Evolutionary conservation across 352 stramenopile genomes (phyloP).

Genomic region (Phytophthora syringae): DNA sequence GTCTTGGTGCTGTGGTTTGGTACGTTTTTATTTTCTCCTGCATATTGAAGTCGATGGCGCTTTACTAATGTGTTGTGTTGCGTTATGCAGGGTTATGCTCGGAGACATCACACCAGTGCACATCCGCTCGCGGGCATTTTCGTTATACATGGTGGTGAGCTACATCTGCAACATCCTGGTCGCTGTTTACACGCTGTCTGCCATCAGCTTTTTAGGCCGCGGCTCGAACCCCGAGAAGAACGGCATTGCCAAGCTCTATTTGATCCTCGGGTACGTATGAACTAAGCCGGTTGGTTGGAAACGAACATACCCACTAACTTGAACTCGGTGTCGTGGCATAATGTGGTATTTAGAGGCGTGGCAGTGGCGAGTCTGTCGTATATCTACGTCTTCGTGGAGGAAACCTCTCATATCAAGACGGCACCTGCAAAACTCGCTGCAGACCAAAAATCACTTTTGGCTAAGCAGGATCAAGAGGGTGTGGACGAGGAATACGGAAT

Average conservation of each 20-base stretch:
- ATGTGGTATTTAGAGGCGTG: constrained; percentile 41
- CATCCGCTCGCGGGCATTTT: constrained; percentile 83
- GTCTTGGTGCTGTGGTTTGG: constrained; percentile 83
- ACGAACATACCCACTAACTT: not conserved
- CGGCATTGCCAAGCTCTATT: constrained; percentile 86
- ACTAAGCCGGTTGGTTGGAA: not conserved
- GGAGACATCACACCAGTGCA: constrained; percentile 89
- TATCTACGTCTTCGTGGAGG: constrained; percentile 58
- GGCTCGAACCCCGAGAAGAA: constrained; percentile 77
- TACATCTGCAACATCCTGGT: constrained; percentile 90
- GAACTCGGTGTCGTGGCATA: not conserved
- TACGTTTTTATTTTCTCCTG: constrained; percentile 28
- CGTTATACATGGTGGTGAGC: constrained; percentile 86
- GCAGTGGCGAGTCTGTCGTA: constrained; percentile 48
- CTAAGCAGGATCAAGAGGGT: constrained; percentile 36
- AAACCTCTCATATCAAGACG: constrained; percentile 68
- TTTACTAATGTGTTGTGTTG: constrained; percentile 5
- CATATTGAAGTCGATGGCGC: not conserved
- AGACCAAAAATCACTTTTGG: constrained; percentile 57
- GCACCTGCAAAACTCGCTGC: constrained; percentile 21
- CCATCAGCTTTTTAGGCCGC: constrained; percentile 75
- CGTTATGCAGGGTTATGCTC: constrained; percentile 72
- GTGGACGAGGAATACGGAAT: constrained; percentile 36
- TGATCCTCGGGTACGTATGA: constrained; percentile 65
- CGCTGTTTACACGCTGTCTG: constrained; percentile 76